These are phyloP conservation scores for Vitis hybrid DNA, from an alignment of 177 flowering plant genomes.

Conservation along the genomic window DNA sequence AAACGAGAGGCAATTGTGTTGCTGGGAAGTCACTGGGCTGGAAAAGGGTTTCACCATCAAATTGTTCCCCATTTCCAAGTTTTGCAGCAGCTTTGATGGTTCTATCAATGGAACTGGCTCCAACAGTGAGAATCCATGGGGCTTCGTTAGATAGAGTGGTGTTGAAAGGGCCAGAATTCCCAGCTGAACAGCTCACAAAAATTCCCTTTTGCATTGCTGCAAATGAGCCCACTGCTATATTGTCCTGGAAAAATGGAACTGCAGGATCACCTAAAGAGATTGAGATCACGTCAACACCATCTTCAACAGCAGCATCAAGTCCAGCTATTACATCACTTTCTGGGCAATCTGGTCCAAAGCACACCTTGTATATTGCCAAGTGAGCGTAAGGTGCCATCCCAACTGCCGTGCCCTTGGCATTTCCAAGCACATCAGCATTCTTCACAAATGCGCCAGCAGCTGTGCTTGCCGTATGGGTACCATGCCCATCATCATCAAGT, in stretches of 20 bases:
- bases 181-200: constrained; percentile 25
- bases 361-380: constrained; percentile 42
- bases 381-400: constrained; percentile 29
- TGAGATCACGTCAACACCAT: constrained; percentile 44
- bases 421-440: constrained; percentile 9
- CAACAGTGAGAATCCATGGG: constrained; percentile 33
- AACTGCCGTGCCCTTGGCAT: constrained; percentile 18
- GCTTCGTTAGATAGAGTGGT: constrained; percentile 12
- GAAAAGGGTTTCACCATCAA: constrained; percentile 17
- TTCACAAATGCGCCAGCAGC: constrained; percentile 22
- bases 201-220: constrained; percentile 36
- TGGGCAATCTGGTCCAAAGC: constrained; percentile 21
- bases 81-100: constrained; percentile 1
- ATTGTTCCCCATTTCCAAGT: constrained; percentile 22
- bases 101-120: constrained; percentile 30
- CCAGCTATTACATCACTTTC: constrained; percentile 32
- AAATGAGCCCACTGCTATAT: constrained; percentile 28
- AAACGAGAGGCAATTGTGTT: constrained; percentile 18
- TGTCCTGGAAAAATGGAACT: constrained; percentile 18
- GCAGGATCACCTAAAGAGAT: constrained; percentile 34
- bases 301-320: constrained; percentile 35
- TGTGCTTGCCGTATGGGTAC: constrained; percentile 22
- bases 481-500: constrained; percentile 20
- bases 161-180: constrained; percentile 22
- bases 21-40: constrained; percentile 7